Percentiles rank a stretch among this genome's conserved stretches.
Conservation (phyloP, 2,329 filamentous ascomycete species). For the Neonectria magnoliae region DNA sequence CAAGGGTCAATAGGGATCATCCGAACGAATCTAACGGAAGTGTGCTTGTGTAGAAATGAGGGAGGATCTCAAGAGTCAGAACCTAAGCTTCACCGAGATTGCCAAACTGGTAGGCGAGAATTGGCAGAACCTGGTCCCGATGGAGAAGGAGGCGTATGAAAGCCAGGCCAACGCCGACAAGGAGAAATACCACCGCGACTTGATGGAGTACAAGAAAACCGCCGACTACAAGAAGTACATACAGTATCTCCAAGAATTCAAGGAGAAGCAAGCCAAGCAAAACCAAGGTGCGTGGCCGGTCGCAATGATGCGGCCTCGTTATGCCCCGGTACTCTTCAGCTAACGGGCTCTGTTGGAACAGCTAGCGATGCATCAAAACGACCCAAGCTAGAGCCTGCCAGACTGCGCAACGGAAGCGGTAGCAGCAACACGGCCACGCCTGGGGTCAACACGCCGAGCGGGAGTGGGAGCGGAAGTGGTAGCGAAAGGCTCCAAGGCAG, state of each 20-base stretch:
- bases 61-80: slow-evolving; percentile 79
- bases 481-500: slow-evolving; percentile 60
- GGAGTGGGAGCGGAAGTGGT: slow-evolving; percentile 54
- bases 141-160: slow-evolving; percentile 78
- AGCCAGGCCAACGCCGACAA: slow-evolving; percentile 77
- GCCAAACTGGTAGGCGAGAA: slow-evolving; percentile 84
- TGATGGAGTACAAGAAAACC: slow-evolving; percentile 82
- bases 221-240: slow-evolving; percentile 73
- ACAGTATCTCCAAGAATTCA: slow-evolving; percentile 81
- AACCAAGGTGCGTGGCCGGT: slow-evolving; percentile 59
- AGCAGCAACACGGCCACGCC: slow-evolving; percentile 54
- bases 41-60: slow-evolving; percentile 68
- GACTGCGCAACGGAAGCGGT: slow-evolving; percentile 50
- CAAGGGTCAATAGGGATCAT: background rate
- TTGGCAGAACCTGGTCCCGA: slow-evolving; percentile 76
- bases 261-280: slow-evolving; percentile 72
- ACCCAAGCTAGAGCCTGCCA: slow-evolving; percentile 55
- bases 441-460: slow-evolving; percentile 49
- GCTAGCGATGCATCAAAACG: slow-evolving; percentile 58
- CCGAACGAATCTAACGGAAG: slow-evolving; percentile 6
- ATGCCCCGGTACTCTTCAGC: slow-evolving; percentile 3
- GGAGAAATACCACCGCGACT: slow-evolving; percentile 78
- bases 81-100: slow-evolving; percentile 83
- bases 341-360: slow-evolving; percentile 23
- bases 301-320: background rate